phyloP scores from a whole-genome alignment of 2,329 filamentous ascomycete genomes.

The Colletotrichum spinosum region DNA sequence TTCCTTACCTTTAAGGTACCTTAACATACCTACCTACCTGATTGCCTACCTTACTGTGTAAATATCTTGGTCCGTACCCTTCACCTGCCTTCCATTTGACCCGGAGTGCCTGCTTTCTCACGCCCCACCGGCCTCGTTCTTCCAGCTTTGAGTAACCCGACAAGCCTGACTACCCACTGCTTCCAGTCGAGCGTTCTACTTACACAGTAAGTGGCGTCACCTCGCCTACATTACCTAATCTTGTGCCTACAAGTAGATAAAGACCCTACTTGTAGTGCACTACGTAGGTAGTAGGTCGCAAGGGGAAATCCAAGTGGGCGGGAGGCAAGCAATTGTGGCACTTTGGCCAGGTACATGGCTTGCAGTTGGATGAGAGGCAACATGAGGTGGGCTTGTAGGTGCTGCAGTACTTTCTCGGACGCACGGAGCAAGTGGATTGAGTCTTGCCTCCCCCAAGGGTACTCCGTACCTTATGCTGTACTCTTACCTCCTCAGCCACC shows the following conservation, averaged over 20 bases:
- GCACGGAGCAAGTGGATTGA: conserved; percentile 4
- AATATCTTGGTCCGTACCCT: too few relatives aligned
- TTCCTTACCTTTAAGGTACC: neutral
- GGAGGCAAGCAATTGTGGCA: too few relatives aligned
- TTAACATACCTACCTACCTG: neutral
- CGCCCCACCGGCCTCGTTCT: too few relatives aligned
- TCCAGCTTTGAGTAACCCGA: too few relatives aligned
- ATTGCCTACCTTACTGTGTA: neutral
- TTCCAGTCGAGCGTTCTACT: neutral
- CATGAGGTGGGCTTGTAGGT: neutral
- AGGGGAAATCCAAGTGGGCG: too few relatives aligned
- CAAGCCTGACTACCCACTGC: too few relatives aligned
- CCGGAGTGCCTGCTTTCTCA: too few relatives aligned
- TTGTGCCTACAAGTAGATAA: neutral
- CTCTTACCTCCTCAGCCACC: neutral
- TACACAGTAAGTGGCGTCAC: neutral
- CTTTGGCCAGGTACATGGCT: too few relatives aligned
- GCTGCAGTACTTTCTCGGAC: conserved; percentile 6
- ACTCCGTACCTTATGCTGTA: neutral
- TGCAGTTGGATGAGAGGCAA: neutral
- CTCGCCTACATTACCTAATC: neutral
- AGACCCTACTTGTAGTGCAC: too few relatives aligned
- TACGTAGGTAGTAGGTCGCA: too few relatives aligned
- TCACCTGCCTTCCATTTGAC: too few relatives aligned
- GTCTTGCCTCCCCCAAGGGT: neutral